A percentile compares a stretch with the other conserved stretches of the same genome.
Conservation (phyloP, 495 filamentous ascomycete genomes). For the Neurospora sp. region DNA sequence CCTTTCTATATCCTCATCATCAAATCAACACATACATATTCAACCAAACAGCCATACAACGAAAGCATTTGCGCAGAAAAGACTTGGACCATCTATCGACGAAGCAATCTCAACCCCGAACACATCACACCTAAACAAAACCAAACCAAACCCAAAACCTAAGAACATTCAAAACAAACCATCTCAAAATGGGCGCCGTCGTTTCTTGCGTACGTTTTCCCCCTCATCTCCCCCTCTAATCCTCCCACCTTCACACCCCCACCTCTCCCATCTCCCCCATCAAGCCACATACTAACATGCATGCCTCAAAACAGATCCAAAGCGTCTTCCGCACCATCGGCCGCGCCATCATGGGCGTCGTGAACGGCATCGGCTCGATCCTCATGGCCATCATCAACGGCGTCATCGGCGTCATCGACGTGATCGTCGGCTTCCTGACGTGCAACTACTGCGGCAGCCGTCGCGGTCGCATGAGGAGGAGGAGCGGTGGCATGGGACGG, state of each 20-base stretch:
- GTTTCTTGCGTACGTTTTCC: conserved; percentile 76
- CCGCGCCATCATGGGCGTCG: conserved; percentile 71
- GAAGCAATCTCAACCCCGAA: too few species aligned
- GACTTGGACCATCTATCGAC: too few species aligned
- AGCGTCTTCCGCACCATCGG: conserved; percentile 77
- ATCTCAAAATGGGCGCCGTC: conserved; percentile 79
- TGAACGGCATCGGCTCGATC: conserved; percentile 63
- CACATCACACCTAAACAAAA: too few species aligned
- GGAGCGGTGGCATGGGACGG: conserved; percentile 15
- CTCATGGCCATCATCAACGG: conserved; percentile 70
- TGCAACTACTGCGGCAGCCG: conserved; percentile 48
- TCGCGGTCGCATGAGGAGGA: conserved; percentile 13
- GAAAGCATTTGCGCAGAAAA: too few species aligned
- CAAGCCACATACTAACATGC: conserved; percentile 7
- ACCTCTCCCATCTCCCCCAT: background rate
- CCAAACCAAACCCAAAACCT: too few species aligned
- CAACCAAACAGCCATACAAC: too few species aligned
- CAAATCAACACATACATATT: too few species aligned
- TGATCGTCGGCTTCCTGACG: conserved; percentile 78
- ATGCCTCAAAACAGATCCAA: conserved; percentile 48
- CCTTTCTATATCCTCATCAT: background rate
- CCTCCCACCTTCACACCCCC: background rate
- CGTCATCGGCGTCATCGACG: conserved; percentile 65
- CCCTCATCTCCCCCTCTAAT: background rate
- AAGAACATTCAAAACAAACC: background rate